Evolutionary conservation across 768 basidiomycete species (phyloP).

Genomic region (Calocybe indica): DNA sequence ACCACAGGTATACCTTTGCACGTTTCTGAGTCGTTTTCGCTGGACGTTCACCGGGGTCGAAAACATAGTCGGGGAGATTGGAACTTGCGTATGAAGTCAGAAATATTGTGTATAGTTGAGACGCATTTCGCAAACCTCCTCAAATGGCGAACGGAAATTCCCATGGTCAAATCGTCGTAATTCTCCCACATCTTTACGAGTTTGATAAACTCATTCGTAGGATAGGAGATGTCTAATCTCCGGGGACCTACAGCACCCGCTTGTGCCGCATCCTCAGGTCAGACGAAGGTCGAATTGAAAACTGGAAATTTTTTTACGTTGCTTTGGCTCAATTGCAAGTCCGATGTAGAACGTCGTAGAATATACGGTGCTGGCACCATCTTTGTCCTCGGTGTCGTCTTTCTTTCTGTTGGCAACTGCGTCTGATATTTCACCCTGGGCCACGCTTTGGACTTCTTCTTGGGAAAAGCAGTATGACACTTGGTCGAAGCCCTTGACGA

Average conservation of each 20-base stretch:
- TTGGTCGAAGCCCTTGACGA: constrained; percentile 91
- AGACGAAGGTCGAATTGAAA: too few relatives aligned
- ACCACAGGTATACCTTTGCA: constrained; percentile 45
- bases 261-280: constrained; percentile 22
- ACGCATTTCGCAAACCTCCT: constrained; percentile 56
- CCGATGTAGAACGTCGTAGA: constrained; percentile 99
- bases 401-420: constrained; percentile 66
- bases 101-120: not conserved
- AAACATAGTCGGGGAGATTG: constrained; percentile 74
- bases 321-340: constrained; percentile 85
- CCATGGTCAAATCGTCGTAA: constrained; percentile 89
- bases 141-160: constrained; percentile 89
- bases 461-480: constrained; percentile 76
- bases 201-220: constrained; percentile 92
- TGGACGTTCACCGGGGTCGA: constrained; percentile 76
- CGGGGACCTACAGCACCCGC: constrained; percentile 75
- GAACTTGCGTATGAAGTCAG: constrained; percentile 37
- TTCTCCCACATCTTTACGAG: constrained; percentile 94
- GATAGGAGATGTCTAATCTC: constrained; percentile 93
- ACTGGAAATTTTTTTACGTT: constrained; percentile 47
- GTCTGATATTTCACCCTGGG: constrained; percentile 81
- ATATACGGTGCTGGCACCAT: constrained; percentile 74
- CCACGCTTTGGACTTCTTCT: constrained; percentile 83
- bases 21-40: constrained; percentile 68
- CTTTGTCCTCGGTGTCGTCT: constrained; percentile 72